These are phyloP conservation scores for Asterionellopsis glacialis DNA, from an alignment of 108 stramenopile species.

Conservation along the genomic window DNA sequence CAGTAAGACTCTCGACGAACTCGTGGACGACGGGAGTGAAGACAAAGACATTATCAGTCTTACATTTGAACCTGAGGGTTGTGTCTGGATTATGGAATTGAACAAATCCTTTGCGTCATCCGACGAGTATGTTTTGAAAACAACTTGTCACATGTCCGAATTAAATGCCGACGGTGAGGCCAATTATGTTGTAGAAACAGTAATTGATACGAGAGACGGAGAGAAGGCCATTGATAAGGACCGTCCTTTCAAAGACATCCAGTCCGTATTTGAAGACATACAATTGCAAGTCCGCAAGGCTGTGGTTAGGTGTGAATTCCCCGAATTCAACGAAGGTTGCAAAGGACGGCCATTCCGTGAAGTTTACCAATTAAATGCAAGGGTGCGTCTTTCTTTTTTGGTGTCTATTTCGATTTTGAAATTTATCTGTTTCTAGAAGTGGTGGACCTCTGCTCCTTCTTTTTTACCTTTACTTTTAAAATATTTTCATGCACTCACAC, in stretches of 20 bases:
- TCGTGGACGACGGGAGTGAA: conserved; percentile 17
- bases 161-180: conserved; percentile 8
- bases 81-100: conserved; percentile 40
- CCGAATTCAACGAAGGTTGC: conserved; percentile 80
- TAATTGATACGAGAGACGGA: conserved; percentile 21
- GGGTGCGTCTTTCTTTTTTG: conserved; percentile 44
- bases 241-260: conserved; percentile 36
- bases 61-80: conserved; percentile 40
- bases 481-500: too few relatives aligned
- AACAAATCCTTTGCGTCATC: conserved; percentile 17
- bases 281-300: conserved; percentile 56
- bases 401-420: not conserved
- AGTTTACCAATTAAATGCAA: conserved; percentile 86
- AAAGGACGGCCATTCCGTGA: conserved; percentile 77
- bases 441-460: not conserved
- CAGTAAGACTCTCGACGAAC: conserved; percentile 22
- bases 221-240: conserved; percentile 16
- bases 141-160: conserved; percentile 17
- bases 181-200: conserved; percentile 39
- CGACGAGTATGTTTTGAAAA: conserved; percentile 11
- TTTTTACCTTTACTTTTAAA: conserved; percentile 1
- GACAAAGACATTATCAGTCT: conserved; percentile 24
- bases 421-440: not conserved
- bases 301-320: conserved; percentile 75
- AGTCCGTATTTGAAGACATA: conserved; percentile 42